Percentiles rank a stretch among this genome's conserved stretches.
phyloP scores from a whole-genome alignment of 1,284 basidiomycete species.

The Tilletia walkeri region DNA sequence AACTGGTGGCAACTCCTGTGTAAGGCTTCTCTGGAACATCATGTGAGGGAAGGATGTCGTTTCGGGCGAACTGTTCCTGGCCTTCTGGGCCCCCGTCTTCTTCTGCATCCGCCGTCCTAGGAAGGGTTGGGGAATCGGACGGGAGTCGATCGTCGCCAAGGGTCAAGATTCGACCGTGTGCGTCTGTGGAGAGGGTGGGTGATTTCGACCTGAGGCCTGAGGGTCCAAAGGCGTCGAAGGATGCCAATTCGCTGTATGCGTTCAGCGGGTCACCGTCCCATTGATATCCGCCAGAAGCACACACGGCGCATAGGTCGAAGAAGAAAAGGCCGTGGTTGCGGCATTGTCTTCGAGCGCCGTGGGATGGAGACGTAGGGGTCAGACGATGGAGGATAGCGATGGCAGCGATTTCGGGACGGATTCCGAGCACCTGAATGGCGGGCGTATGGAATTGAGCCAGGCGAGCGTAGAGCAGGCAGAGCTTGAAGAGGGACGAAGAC shows the following conservation, averaged over 20 bases:
- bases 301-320: not conserved
- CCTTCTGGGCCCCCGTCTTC: no score
- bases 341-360: no score
- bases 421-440: no score
- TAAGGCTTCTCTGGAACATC: no score
- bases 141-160: slow-evolving; percentile 40
- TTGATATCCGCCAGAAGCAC: slow-evolving; percentile 4
- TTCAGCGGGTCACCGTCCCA: not conserved
- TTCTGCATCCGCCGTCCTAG: no score
- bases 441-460: no score
- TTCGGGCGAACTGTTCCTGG: no score
- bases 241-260: slow-evolving; percentile 29
- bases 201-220: slow-evolving; percentile 27
- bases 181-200: slow-evolving; percentile 41
- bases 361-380: slow-evolving; percentile 27
- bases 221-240: slow-evolving; percentile 43
- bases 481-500: no score
- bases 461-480: no score
- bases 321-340: not conserved
- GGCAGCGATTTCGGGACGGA: slow-evolving; percentile 31
- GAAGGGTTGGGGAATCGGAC: slow-evolving; percentile 29
- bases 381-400: slow-evolving; percentile 34
- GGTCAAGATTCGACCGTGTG: slow-evolving; percentile 33
- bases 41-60: no score
- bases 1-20: no score